A percentile compares a stretch with the other conserved stretches of the same genome.
Evolutionary conservation across 352 stramenopile species (phyloP).

Genomic region (Pythium oligandrum): DNA sequence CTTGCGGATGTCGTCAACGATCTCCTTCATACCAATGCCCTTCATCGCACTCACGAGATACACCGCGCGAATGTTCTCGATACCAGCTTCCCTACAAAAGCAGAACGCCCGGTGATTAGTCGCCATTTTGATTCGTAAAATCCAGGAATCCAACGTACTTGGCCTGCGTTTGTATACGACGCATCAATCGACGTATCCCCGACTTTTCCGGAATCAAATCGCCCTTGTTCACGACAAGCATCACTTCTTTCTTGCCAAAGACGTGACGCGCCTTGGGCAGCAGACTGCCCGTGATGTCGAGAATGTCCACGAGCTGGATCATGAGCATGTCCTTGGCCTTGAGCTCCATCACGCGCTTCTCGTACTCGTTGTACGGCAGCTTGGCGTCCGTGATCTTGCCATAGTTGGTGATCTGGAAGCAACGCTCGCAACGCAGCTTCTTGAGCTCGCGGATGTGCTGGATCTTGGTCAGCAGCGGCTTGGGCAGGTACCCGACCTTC

Average conservation of each 20-base stretch:
- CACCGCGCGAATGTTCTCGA: slow-evolving; percentile 77
- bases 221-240: slow-evolving; percentile 90
- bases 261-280: slow-evolving; percentile 81
- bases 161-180: slow-evolving; percentile 70
- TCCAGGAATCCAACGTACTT: slow-evolving; percentile 29
- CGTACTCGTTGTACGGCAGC: slow-evolving; percentile 85
- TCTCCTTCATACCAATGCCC: slow-evolving; percentile 81
- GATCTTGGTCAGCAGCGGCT: slow-evolving; percentile 58
- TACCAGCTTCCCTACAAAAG: slow-evolving; percentile 37
- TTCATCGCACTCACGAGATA: slow-evolving; percentile 85
- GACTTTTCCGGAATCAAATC: slow-evolving; percentile 86
- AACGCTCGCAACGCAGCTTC: slow-evolving; percentile 80
- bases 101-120: neutral
- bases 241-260: slow-evolving; percentile 87
- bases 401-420: slow-evolving; percentile 85
- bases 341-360: slow-evolving; percentile 81
- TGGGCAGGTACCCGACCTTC: slow-evolving; percentile 65
- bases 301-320: slow-evolving; percentile 90
- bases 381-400: slow-evolving; percentile 82
- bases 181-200: slow-evolving; percentile 72
- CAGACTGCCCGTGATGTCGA: slow-evolving; percentile 88
- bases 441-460: slow-evolving; percentile 64
- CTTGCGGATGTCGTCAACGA: slow-evolving; percentile 79
- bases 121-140: neutral
- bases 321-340: slow-evolving; percentile 87